Base-by-base conservation (phyloP, 2,329 filamentous ascomycete species). In the Colletotrichum sp. region DNA sequence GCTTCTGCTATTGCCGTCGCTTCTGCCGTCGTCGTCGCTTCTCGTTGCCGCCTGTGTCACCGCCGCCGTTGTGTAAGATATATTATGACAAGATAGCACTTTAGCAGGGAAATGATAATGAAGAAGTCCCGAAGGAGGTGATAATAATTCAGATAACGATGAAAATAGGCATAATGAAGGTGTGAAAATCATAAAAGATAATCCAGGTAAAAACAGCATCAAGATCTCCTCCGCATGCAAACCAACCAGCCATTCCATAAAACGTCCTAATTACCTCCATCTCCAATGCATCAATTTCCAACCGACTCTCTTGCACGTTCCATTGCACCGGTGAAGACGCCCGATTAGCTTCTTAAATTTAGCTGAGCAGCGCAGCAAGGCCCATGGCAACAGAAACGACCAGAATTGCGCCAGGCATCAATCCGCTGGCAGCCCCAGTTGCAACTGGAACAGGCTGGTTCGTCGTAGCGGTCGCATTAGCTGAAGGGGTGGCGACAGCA, bases 401-500 rank as follows among this genome's bases (percentile, higher is more conserved):
- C 18, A 18, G 4, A 13, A 55, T 3, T 3, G 32, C 62, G 2
- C 62, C 56, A 8, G 62, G 69, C 7, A 72, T 12, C 4, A 74
- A 5, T 13, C 36, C 55, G 18, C 18, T 56, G 7, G 43, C 68
- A 13, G 24, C 14, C 5, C 36, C 30, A 13, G 61, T 56, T 7
- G 72, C 52, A 24, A 62, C 62, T 4, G 68, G 36, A 26, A 66
- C 61, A 13, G 72, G 68, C 30, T 38, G 61, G 24, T n/a, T 28
- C n/a, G 32, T n/a, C 14, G 70, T 74, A 34, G 55, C 18, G 12
- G 59, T 56, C 14, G 55, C 61, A 13, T 56, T 70, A n/a, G 69
- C 21, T 14, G 56, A 10, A 13, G 65, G 24, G 12, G 67, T 78
- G 10, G 74, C 69, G n/a, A 82, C 77, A 7, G 79, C 81, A 52